phyloP scores from a whole-genome alignment of 768 basidiomycete genomes.

The Tubosaeta brunneosetosa region DNA sequence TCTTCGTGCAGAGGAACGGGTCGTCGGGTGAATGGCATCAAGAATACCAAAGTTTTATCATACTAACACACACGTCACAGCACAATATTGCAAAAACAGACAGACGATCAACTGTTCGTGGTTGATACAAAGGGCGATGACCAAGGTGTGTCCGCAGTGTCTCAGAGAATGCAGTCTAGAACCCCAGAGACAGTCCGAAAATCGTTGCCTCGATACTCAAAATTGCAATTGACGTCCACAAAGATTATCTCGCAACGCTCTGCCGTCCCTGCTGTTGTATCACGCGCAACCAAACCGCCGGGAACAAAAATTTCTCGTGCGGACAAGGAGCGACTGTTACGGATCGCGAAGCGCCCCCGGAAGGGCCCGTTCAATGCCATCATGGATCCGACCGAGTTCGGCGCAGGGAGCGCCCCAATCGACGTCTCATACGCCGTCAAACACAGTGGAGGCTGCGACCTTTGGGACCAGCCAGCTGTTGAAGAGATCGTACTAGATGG shows the following conservation, averaged over 20 bases:
- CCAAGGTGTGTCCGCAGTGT: slow-evolving; percentile 39
- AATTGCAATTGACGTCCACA: slow-evolving; percentile 54
- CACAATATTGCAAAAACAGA: slow-evolving; percentile 57
- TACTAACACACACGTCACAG: slow-evolving; percentile 32
- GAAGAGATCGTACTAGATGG: slow-evolving; percentile 40
- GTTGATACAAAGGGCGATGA: slow-evolving; percentile 80
- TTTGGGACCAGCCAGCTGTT: slow-evolving; percentile 44
- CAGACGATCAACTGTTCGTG: slow-evolving; percentile 71
- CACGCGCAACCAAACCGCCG: slow-evolving; percentile 37
- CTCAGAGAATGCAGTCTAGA: too few species aligned
- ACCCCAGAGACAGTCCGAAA: slow-evolving; percentile 47
- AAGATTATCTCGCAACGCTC: slow-evolving; percentile 84
- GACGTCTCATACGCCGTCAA: slow-evolving; percentile 68
- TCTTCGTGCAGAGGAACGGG: slow-evolving; percentile 75
- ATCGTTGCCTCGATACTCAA: slow-evolving; percentile 51
- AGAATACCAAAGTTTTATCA: accelerated
- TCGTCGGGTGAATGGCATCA: slow-evolving; percentile 56
- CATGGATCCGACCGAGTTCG: slow-evolving; percentile 63
- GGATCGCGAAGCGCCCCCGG: slow-evolving; percentile 68
- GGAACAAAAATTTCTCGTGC: slow-evolving; percentile 46
- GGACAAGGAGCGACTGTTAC: slow-evolving; percentile 71
- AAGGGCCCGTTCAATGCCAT: slow-evolving; percentile 70
- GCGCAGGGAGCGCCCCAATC: slow-evolving; percentile 58
- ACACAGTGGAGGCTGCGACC: slow-evolving; percentile 60
- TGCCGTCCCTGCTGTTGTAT: slow-evolving; percentile 78